Conservation (phyloP, 768 basidiomycete species). For the Royoungia palumana region DNA sequence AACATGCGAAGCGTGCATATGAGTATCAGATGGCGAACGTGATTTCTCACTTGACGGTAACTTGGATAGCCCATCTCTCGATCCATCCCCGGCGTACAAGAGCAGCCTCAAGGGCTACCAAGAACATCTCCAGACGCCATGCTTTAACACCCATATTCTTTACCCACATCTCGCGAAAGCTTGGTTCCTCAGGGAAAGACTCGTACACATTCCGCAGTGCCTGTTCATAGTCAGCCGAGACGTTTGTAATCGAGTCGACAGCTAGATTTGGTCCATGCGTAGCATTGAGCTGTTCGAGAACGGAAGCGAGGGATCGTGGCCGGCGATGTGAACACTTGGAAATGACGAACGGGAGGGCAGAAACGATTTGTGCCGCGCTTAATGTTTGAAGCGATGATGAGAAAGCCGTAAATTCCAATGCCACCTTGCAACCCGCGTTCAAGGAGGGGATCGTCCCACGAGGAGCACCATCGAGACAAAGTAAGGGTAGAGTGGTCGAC, state of each 20-base stretch:
- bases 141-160: conserved; percentile 29
- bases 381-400: conserved; percentile 33
- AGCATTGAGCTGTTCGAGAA: conserved; percentile 37
- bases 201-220: conserved; percentile 9
- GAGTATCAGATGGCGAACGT: background rate
- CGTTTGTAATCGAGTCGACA: conserved; percentile 38
- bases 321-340: conserved; percentile 34
- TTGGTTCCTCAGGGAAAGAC: conserved; percentile 8
- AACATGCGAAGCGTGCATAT: background rate
- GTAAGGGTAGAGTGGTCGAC: conserved; percentile 3
- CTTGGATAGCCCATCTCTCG: conserved; percentile 43
- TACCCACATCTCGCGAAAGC: conserved; percentile 10
- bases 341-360: conserved; percentile 43
- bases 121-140: conserved; percentile 48
- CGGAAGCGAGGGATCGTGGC: conserved; percentile 34
- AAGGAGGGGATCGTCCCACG: conserved; percentile 11
- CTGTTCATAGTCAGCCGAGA: conserved; percentile 35
- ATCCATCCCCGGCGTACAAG: conserved; percentile 44
- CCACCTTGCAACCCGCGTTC: conserved; percentile 15
- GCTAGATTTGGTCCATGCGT: conserved; percentile 19
- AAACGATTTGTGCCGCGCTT: conserved; percentile 38
- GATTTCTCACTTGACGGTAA: conserved; percentile 13
- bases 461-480: conserved; percentile 26
- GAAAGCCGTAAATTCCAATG: conserved; percentile 39
- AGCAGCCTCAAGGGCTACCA: conserved; percentile 50